A percentile compares a stretch with the other conserved stretches of the same genome.
These are phyloP conservation scores for Pterocarpus santalinus DNA, from an alignment of 306 rosid species.

Conservation along the genomic window DNA sequence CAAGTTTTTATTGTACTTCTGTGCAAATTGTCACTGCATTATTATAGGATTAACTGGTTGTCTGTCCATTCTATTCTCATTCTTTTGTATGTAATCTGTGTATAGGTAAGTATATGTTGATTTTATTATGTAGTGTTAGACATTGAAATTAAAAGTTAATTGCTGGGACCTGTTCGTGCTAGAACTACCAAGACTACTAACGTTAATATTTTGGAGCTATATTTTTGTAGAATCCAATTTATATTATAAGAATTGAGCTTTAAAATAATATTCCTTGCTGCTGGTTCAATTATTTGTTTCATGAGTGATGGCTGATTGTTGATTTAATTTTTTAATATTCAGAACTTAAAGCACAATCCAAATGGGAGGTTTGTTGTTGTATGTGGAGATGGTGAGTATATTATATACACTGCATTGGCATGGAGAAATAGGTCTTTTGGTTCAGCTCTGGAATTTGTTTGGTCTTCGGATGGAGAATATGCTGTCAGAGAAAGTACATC, in stretches of 20 bases:
- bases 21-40: background rate
- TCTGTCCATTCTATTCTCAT: conserved; percentile 7
- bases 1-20: background rate
- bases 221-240: conserved; percentile 34
- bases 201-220: conserved; percentile 21
- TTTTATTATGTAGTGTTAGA: conserved; percentile 20
- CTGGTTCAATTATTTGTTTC: conserved; percentile 44
- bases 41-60: conserved; percentile 19
- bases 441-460: conserved; percentile 89
- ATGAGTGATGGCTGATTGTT: conserved; percentile 32
- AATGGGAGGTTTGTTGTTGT: conserved; percentile 99
- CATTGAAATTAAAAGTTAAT: conserved; percentile 22
- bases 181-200: conserved; percentile 2
- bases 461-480: conserved; percentile 99
- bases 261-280: conserved; percentile 11
- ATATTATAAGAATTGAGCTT: conserved; percentile 29
- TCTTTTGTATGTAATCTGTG: background rate
- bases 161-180: conserved; percentile 25
- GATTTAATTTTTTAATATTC: conserved; percentile 41
- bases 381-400: conserved; percentile 98
- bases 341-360: conserved; percentile 95
- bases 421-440: conserved; percentile 99
- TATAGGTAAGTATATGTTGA: background rate
- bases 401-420: conserved; percentile 93
- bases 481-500: conserved; percentile 98